Evolutionary conservation across 495 filamentous ascomycete species (phyloP), one percentile per base, ranked within the genome.

Genomic region (Pyrenula aspistea): DNA sequence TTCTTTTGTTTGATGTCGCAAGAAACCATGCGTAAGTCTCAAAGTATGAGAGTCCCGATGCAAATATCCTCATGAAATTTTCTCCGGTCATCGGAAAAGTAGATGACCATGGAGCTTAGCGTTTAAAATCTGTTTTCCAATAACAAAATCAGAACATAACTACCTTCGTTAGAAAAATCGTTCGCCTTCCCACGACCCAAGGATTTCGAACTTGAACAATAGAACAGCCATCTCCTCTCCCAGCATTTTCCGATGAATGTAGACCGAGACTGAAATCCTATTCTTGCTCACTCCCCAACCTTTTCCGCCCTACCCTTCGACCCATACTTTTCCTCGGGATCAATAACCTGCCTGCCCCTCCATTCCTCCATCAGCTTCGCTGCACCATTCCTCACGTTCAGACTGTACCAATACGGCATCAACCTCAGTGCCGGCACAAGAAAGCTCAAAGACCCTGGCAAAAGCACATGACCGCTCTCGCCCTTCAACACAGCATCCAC

Each of bases 401-500:
- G 8, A 19, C 50, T 52, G 22, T 21, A 52, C 50, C 50, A 52
- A 19, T 52, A 52, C 20, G 50, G 50, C 50, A 52, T 52, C 8
- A 19, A 8, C 22, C 50, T 52, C 22, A 52, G 19, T 19, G 20
- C 20, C n/a, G 50, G 50, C 8, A 52, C n/a, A 4, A 52, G 50
- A 19, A 52, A 52, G 50, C 50, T 52, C 19, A 24, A 20, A 20
- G 8, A 8, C 19, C 73, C 61, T 0, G 84, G 82, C 53, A 82
- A 47, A 24, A 82, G 59, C n/a, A 87, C 65, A 70, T 84, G 77
- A 1, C 73, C 77, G 62, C 81, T 82, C 61, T 71, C 58, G 1
- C 80, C 84, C 15, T 49, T 73, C 42, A 83, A 63, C 22, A 88
- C 78, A 68, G 83, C 73, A 55, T 73, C 63, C 2, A 82, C 80